Base-by-base conservation (phyloP, 1,139 yeast genomes). In the Yamadazyma sp. region DNA sequence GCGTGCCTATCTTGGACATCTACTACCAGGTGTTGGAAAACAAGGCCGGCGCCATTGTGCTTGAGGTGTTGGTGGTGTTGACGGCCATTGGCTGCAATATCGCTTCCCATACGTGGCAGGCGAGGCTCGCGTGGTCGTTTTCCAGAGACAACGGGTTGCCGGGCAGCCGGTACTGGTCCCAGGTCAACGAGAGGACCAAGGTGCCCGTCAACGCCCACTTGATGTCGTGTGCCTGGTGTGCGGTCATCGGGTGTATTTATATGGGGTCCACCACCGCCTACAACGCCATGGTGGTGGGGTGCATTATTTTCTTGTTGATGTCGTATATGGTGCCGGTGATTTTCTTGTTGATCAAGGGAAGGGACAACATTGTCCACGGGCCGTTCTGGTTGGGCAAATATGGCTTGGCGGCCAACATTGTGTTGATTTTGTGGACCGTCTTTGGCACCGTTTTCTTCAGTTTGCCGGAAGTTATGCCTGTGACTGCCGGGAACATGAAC, bases 81-180 rank as follows among this genome's bases (percentile, higher is more conserved):
- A 82, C 88, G 9, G 83, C 86, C 2, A 66, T 77, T 52, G 87
- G 88, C 29, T 83, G 89, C 58, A 79, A 80, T 44, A 79, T 83
- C 46, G 75, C 86, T 6, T 75, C 83, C 42, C 89, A 83, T 53
- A 83, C 91, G 3, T 81, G 88, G 87, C 86, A 80, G 63, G 82
- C 87, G 33, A 70, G 88, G 57, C 64, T 83, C 49, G 77, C 86
- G 52, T 84, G 91, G 91, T 81, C 89, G 7, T 85, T 83, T 57
- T 73, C 88, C 14, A 77, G 91, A 60, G 91, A 84, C 62, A 62
- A 66, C 34, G 75, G 75, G 1, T 58, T 69, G 42, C 71, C 72
- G 2, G 68, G 64, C 4, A 65, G 73, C 4, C 48, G 55, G 32
- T 61, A 56, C 42, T 68, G 66, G 69, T 46, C 64, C 4, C 43